These are phyloP conservation scores for Lupinus albus DNA, from an alignment of 306 rosid species.

Conservation along the genomic window DNA sequence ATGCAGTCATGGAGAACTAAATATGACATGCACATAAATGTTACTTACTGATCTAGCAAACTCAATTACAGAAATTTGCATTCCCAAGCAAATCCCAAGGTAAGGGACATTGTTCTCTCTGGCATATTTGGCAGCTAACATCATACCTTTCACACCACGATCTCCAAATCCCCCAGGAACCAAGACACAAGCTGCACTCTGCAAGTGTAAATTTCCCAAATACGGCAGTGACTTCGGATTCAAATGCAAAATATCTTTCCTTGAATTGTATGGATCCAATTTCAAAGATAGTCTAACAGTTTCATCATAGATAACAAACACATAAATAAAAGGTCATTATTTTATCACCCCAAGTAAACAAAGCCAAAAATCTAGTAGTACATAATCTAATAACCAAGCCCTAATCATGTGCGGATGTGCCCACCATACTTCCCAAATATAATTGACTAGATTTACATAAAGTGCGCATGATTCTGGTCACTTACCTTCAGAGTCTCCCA, in stretches of 20 bases:
- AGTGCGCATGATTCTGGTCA: constrained; percentile 63
- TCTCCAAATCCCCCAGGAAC: constrained; percentile 99
- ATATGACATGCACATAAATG: constrained; percentile 25
- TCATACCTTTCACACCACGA: constrained; percentile 96
- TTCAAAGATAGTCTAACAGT: constrained; percentile 33
- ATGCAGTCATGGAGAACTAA: constrained; percentile 32
- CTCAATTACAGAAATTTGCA: constrained; percentile 96
- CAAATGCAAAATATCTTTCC: constrained; percentile 36
- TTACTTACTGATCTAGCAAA: constrained; percentile 87
- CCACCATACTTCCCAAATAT: constrained; percentile 21
- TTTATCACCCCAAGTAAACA: constrained; percentile 15
- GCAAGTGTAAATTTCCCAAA: constrained; percentile 42
- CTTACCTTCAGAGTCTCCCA: constrained; percentile 89
- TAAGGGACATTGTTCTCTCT: constrained; percentile 94
- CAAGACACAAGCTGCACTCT: constrained; percentile 91
- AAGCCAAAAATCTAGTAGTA: constrained; percentile 15
- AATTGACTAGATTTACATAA: constrained; percentile 17
- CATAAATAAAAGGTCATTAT: constrained; percentile 15
- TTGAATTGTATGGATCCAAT: constrained; percentile 22
- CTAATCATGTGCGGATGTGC: constrained; percentile 26
- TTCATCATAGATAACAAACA: constrained; percentile 18
- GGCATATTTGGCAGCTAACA: constrained; percentile 95
- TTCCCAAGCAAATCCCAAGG: constrained; percentile 98
- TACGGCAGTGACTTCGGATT: constrained; percentile 28
- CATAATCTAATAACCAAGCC: background rate